Evolutionary conservation across 1,284 basidiomycete species (phyloP).

Genomic region (Stygiomarasmius scandens): DNA sequence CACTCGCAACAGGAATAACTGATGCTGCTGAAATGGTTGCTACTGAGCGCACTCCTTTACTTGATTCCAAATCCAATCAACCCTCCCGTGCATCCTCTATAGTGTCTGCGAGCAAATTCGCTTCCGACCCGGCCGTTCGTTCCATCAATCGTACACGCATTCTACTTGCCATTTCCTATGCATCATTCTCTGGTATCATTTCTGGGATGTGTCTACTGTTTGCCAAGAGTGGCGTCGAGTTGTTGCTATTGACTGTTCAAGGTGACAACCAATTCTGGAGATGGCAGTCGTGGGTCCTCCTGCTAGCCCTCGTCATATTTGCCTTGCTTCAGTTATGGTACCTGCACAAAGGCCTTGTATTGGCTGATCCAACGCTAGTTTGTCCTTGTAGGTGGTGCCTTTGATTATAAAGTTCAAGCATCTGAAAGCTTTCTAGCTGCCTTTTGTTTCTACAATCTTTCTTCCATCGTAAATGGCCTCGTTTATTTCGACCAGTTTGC

Average conservation of each 20-base stretch:
- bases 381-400: conserved; percentile 72
- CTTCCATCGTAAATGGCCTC: conserved; percentile 86
- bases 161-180: conserved; percentile 84
- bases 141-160: conserved; percentile 56
- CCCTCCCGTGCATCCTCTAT: conserved; percentile 28
- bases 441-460: conserved; percentile 95
- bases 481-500: conserved; percentile 92
- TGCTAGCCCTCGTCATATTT: conserved; percentile 69
- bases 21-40: conserved; percentile 34
- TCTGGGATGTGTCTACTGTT: conserved; percentile 93
- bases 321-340: conserved; percentile 89
- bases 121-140: conserved; percentile 23
- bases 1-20: conserved; percentile 37
- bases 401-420: too few relatives aligned
- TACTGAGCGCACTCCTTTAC: conserved; percentile 63
- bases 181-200: conserved; percentile 88
- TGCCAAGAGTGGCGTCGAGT: conserved; percentile 92
- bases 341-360: conserved; percentile 85
- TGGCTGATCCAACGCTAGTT: conserved; percentile 87
- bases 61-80: conserved; percentile 48
- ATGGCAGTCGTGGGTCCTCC: conserved; percentile 83
- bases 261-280: conserved; percentile 88
- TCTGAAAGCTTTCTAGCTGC: conserved; percentile 56
- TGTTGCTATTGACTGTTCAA: conserved; percentile 79
- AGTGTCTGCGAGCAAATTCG: conserved; percentile 25